Evolutionary conservation across 371 early-diverging fungal genomes (phyloP).

Genomic region (Phascolomyces articulosus): DNA sequence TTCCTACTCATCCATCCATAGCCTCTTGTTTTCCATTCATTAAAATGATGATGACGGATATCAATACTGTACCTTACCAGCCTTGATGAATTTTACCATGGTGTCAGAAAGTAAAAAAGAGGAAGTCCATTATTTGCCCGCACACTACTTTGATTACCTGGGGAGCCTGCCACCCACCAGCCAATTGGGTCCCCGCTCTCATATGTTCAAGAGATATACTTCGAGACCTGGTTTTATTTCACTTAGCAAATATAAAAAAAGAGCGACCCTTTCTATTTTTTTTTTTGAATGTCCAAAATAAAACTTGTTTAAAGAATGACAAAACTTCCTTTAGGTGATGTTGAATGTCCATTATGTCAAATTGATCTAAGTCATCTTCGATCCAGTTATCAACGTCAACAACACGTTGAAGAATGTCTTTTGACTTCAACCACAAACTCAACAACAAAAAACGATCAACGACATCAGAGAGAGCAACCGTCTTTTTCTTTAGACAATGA

Average conservation of each 20-base stretch:
- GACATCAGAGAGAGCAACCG: too few relatives aligned
- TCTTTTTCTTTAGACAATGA: not conserved
- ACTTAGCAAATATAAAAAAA: too few relatives aligned
- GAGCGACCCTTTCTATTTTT: not conserved
- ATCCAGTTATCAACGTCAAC: constrained; percentile 30
- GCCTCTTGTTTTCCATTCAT: constrained; percentile 22
- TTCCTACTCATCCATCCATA: too few relatives aligned
- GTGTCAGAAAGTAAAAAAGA: constrained; percentile 37
- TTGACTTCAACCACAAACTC: not conserved
- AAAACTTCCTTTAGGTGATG: constrained; percentile 2
- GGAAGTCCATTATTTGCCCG: constrained; percentile 6
- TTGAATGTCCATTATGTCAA: constrained; percentile 31
- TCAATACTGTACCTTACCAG: constrained; percentile 55
- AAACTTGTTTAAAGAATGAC: not conserved
- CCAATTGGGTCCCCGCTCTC: too few relatives aligned
- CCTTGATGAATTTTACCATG: constrained; percentile 84
- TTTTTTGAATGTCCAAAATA: not conserved
- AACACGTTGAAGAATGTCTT: constrained; percentile 36
- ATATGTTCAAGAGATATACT: too few relatives aligned
- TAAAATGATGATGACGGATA: constrained; percentile 4
- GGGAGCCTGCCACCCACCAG: too few relatives aligned
- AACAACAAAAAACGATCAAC: not conserved
- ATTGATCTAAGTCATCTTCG: constrained; percentile 17
- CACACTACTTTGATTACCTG: not conserved
- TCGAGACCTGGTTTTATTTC: too few relatives aligned